Percentiles rank a stretch among this genome's conserved stretches.
Evolutionary conservation across 1,139 yeast species (phyloP).

Genomic region (Pichia sp.): DNA sequence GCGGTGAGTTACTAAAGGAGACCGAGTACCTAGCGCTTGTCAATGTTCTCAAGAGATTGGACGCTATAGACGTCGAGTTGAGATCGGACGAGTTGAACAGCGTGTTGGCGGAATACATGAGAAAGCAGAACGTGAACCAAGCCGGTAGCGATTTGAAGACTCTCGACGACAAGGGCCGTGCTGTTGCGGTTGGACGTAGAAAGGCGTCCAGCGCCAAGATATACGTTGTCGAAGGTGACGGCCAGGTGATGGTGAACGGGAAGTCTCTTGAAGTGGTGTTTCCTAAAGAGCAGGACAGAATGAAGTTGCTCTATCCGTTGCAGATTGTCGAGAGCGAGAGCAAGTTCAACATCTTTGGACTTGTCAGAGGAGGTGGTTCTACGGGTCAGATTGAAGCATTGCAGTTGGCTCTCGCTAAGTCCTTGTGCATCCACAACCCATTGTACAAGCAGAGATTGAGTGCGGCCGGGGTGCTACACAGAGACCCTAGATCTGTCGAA

Average conservation of each 20-base stretch:
- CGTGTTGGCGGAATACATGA: slow-evolving; percentile 48
- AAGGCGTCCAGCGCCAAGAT: slow-evolving; percentile 77
- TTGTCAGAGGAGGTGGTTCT: slow-evolving; percentile 85
- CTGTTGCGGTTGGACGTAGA: slow-evolving; percentile 75
- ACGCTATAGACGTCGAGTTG: slow-evolving; percentile 75
- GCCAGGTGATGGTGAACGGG: slow-evolving; percentile 74
- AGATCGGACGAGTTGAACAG: slow-evolving; percentile 65
- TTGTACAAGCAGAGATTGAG: slow-evolving; percentile 68
- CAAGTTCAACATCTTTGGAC: slow-evolving; percentile 78
- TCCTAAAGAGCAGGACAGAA: slow-evolving; percentile 66
- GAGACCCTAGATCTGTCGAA: slow-evolving; percentile 87
- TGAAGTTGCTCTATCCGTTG: slow-evolving; percentile 71
- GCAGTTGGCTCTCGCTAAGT: slow-evolving; percentile 78
- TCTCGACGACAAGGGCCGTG: slow-evolving; percentile 78
- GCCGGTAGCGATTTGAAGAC: slow-evolving; percentile 35
- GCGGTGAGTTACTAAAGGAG: slow-evolving; percentile 67
- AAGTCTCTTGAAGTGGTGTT: slow-evolving; percentile 59
- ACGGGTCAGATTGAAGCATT: slow-evolving; percentile 93
- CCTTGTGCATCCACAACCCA: slow-evolving; percentile 80
- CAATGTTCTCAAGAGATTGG: slow-evolving; percentile 58
- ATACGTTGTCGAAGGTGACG: slow-evolving; percentile 69
- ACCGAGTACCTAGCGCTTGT: slow-evolving; percentile 68
- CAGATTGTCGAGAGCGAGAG: slow-evolving; percentile 65
- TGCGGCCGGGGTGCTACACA: slow-evolving; percentile 78
- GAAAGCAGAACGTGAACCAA: slow-evolving; percentile 28